These are phyloP conservation scores for Candida peoriensis DNA, from an alignment of 805 yeast species.

Conservation along the genomic window DNA sequence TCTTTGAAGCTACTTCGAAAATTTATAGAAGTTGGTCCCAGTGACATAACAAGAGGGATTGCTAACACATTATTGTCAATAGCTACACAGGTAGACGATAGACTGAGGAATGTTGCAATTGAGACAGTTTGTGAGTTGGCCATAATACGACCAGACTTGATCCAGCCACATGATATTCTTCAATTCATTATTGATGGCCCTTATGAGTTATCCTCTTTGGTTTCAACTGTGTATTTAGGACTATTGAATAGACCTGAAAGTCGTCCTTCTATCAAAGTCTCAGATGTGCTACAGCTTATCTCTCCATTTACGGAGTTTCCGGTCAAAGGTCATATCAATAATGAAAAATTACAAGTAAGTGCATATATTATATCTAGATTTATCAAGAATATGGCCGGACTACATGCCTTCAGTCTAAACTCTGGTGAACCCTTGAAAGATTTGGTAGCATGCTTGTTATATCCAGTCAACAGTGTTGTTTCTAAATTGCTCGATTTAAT, in stretches of 20 bases:
- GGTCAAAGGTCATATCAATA: slow-evolving; percentile 39
- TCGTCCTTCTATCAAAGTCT: slow-evolving; percentile 48
- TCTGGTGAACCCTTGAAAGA: slow-evolving; percentile 51
- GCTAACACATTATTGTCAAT: slow-evolving; percentile 62
- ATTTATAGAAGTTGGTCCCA: slow-evolving; percentile 53
- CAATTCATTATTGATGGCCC: slow-evolving; percentile 53
- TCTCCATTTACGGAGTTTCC: slow-evolving; percentile 69
- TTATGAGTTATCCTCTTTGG: slow-evolving; percentile 36
- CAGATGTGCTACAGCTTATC: slow-evolving; percentile 56
- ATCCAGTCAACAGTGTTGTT: slow-evolving; percentile 51
- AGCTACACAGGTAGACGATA: slow-evolving; percentile 50
- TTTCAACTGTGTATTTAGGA: slow-evolving; percentile 43
- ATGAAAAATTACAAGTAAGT: slow-evolving; percentile 53
- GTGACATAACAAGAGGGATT: slow-evolving; percentile 54
- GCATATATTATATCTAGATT: slow-evolving; percentile 56
- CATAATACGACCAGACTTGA: slow-evolving; percentile 37
- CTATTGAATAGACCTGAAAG: slow-evolving; percentile 55
- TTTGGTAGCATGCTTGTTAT: slow-evolving; percentile 56
- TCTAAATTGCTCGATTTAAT: slow-evolving; percentile 67
- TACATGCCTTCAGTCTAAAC: slow-evolving; percentile 56
- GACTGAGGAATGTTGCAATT: slow-evolving; percentile 42
- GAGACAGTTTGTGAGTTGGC: slow-evolving; percentile 52
- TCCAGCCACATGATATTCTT: slow-evolving; percentile 36
- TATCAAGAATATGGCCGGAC: slow-evolving; percentile 73
- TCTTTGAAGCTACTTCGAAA: slow-evolving; percentile 68